phyloP scores from a whole-genome alignment of 78 protist species.

The Planoprotostelium fungivorum region DNA sequence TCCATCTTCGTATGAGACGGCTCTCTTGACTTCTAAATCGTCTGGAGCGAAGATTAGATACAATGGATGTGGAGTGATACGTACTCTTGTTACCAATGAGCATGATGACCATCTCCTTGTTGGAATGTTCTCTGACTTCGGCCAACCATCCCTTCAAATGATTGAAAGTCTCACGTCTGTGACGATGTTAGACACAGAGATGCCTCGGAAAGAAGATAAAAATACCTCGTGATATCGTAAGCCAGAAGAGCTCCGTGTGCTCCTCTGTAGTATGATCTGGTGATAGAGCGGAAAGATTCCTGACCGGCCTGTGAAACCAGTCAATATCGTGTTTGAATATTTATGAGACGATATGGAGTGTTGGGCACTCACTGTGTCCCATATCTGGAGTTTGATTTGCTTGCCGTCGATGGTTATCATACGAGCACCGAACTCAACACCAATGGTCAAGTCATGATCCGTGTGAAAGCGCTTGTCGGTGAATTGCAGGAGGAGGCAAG shows the following conservation, averaged over 20 bases:
- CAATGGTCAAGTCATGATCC: slow-evolving; percentile 97
- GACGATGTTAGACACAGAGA: background rate
- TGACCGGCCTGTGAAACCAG: slow-evolving; percentile 81
- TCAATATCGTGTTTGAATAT: background rate
- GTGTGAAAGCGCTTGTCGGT: slow-evolving; percentile 96
- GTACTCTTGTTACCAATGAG: slow-evolving; percentile 87
- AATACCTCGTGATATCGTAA: slow-evolving; percentile 66
- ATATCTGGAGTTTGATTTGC: slow-evolving; percentile 91
- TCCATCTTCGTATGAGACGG: slow-evolving; percentile 93
- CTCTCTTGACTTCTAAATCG: slow-evolving; percentile 84
- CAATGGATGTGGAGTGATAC: background rate
- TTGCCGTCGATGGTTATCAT: slow-evolving; percentile 82
- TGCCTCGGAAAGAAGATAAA: background rate
- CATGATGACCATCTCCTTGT: slow-evolving; percentile 84
- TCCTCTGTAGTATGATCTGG: slow-evolving; percentile 97
- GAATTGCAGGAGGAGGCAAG: slow-evolving; percentile 95
- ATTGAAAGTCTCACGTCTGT: slow-evolving; percentile 90
- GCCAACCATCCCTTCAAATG: slow-evolving; percentile 87
- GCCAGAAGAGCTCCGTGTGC: slow-evolving; percentile 85
- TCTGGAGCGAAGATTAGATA: background rate
- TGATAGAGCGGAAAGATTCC: slow-evolving; percentile 96
- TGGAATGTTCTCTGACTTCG: slow-evolving; percentile 75
- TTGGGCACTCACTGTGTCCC: slow-evolving; percentile 80
- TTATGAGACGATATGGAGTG: background rate
- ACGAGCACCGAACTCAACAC: slow-evolving; percentile 98